Percentiles rank a stretch among this genome's conserved stretches.
Evolutionary conservation across 495 filamentous ascomycete species (phyloP).

Genomic region (Penicillium longicatenatum): DNA sequence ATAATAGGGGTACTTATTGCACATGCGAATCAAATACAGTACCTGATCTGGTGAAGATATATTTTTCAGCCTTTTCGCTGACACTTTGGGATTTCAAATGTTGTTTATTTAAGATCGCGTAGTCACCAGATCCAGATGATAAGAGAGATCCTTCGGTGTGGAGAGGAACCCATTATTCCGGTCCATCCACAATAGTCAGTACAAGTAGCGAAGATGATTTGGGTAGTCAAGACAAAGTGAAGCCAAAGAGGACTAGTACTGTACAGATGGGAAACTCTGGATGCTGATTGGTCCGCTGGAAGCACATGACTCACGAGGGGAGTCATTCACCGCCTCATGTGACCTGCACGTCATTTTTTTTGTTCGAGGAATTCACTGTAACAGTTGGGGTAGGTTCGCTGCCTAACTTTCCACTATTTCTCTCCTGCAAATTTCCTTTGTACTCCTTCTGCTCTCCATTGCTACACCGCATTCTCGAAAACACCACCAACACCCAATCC

Average conservation of each 20-base stretch:
- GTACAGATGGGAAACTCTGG: background rate
- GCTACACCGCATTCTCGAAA: background rate
- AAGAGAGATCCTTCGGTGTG: background rate
- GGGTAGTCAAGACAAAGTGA: background rate
- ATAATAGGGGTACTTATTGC: too few species aligned
- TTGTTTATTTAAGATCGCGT: too few species aligned
- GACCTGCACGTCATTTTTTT: conserved; percentile 16
- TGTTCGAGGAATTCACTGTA: background rate
- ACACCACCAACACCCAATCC: background rate
- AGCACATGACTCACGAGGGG: background rate
- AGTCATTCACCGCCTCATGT: conserved; percentile 5
- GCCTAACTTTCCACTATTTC: background rate
- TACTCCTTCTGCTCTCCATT: background rate
- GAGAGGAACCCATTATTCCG: too few species aligned
- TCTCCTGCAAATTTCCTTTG: background rate
- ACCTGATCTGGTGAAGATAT: too few species aligned
- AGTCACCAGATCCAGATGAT: too few species aligned
- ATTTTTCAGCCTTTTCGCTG: too few species aligned
- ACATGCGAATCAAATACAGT: too few species aligned
- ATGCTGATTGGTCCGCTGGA: conserved; percentile 5
- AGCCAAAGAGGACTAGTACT: background rate
- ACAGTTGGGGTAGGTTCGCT: conserved; percentile 2
- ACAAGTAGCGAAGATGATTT: background rate
- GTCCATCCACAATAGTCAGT: too few species aligned
- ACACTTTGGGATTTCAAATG: too few species aligned